Base-by-base conservation (phyloP, 345 rosid genomes). In the Hibiscus mutabilis region DNA sequence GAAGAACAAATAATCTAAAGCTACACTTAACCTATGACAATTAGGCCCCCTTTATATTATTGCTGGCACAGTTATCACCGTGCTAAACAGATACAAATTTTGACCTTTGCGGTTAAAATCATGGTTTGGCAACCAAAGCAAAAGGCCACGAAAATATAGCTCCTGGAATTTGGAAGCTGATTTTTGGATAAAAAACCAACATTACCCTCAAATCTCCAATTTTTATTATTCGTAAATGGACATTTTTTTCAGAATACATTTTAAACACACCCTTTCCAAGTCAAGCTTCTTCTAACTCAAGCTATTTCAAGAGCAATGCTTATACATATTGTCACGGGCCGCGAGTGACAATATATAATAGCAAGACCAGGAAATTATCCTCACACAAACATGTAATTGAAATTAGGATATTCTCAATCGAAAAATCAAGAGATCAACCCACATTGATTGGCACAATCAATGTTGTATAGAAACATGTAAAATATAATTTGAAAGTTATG, bases 21-120 rank as follows among this genome's bases (percentile, higher is more conserved):
- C 35, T 44, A 66, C 69, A 66, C 69, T 66, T 66, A 66, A 66
- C 69, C 69, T 6, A 46, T 24, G 18, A 66, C 13, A 66, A 44
- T 53, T 22, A 24, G 55, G 21, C 21, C 55, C 19, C 55, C 19
- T 40, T 40, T 10, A 7, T 2, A 40, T 40, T 1, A 40, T 40
- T 40, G 12, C 44, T 40, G 40, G 40, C 40, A 35, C 40, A 35
- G 9, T 35, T 35, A 6, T 35, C 40, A 6, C 1, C 9, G 12
- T 40, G 12, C 44, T 40, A 40, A 40, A 40, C 44, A 40, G 11
- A 40, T 40, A 40, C 12, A 40, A 40, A 40, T 40, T 40, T 16
- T 51, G 9, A 51, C 21, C 6, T 51, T 51, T 5, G 55, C 10
- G 2, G 55, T 51, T 18, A 51, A 51, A 51, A 51, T 6, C 55